phyloP scores from a whole-genome alignment of 2,329 filamentous ascomycete genomes.

The Leptoxyphium fumago region DNA sequence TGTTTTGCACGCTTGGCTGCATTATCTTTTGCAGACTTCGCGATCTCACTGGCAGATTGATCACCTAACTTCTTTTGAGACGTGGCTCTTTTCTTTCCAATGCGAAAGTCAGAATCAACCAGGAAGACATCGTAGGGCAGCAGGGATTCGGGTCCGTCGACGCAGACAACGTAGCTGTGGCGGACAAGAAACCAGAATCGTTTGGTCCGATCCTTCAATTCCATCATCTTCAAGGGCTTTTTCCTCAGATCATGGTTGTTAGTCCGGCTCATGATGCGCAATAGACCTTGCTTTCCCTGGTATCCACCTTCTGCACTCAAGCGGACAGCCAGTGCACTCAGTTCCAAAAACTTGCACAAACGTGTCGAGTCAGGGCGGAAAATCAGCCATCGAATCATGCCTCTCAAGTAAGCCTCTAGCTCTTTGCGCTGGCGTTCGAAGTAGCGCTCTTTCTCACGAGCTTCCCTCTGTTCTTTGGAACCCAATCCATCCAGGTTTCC shows the following conservation, averaged over 20 bases:
- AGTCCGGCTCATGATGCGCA: slow-evolving; percentile 78
- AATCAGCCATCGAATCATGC: slow-evolving; percentile 92
- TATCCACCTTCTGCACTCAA: slow-evolving; percentile 92
- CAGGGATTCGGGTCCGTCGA: slow-evolving; percentile 98
- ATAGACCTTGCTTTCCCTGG: slow-evolving; percentile 89
- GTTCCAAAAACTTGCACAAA: slow-evolving; percentile 85
- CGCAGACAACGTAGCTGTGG: slow-evolving; percentile 92
- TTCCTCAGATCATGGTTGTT: slow-evolving; percentile 29
- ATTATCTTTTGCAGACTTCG: slow-evolving; percentile 46
- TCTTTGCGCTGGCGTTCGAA: slow-evolving; percentile 71
- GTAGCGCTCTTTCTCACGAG: slow-evolving; percentile 38
- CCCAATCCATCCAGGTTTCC: slow-evolving; percentile 23
- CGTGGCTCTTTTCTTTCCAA: slow-evolving; percentile 48
- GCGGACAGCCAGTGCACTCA: slow-evolving; percentile 85
- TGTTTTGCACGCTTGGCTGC: slow-evolving; percentile 46
- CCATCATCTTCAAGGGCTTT: slow-evolving; percentile 36
- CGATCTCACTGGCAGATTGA: slow-evolving; percentile 45
- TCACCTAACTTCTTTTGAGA: slow-evolving; percentile 31
- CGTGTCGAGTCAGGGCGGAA: slow-evolving; percentile 93
- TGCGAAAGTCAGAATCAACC: slow-evolving; percentile 76
- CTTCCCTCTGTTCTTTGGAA: slow-evolving; percentile 9
- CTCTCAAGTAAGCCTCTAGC: slow-evolving; percentile 78
- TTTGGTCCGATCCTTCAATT: slow-evolving; percentile 51
- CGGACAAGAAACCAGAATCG: slow-evolving; percentile 77
- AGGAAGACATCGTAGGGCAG: slow-evolving; percentile 97